phyloP scores from a whole-genome alignment of 805 yeast genomes.

The Metschnikowia corniflorae region DNA sequence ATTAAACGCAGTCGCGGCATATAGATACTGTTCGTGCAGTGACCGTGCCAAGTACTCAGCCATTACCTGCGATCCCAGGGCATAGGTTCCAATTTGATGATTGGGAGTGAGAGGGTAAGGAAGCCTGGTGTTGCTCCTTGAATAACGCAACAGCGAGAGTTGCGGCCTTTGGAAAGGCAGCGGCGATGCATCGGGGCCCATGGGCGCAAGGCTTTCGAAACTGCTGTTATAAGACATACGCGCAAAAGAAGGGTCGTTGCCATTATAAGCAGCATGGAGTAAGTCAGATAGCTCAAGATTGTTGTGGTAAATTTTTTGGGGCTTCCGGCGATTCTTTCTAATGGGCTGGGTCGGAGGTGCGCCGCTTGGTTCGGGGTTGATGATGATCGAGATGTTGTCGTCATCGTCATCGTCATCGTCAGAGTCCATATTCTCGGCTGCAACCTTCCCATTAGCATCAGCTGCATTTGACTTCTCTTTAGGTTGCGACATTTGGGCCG shows the following conservation, averaged over 20 bases:
- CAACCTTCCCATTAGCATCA: background rate
- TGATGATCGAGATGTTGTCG: conserved; percentile 38
- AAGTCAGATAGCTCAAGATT: conserved; percentile 10
- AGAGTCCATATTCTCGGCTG: conserved; percentile 1
- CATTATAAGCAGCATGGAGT: conserved; percentile 9
- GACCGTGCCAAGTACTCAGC: conserved; percentile 74
- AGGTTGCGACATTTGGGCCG: background rate
- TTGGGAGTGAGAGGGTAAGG: background rate
- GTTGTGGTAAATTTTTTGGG: conserved; percentile 12
- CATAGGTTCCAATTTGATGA: background rate
- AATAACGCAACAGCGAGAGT: conserved; percentile 6
- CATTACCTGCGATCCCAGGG: conserved; percentile 69
- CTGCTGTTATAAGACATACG: conserved; percentile 1
- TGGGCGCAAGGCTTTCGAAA: background rate
- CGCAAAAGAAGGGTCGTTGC: conserved; percentile 1
- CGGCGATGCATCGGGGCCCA: conserved; percentile 3
- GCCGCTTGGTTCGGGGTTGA: conserved; percentile 27
- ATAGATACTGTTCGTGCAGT: conserved; percentile 57
- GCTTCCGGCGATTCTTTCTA: conserved; percentile 3
- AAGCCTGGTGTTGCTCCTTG: conserved; percentile 4
- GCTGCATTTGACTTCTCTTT: background rate
- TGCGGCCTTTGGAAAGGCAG: conserved; percentile 13
- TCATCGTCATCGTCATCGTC: conserved; percentile 31
- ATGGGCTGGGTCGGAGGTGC: background rate
- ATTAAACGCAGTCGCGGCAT: conserved; percentile 25